phyloP scores from a whole-genome alignment of 2,329 filamentous ascomycete genomes.

The Nothopassalora personata region DNA sequence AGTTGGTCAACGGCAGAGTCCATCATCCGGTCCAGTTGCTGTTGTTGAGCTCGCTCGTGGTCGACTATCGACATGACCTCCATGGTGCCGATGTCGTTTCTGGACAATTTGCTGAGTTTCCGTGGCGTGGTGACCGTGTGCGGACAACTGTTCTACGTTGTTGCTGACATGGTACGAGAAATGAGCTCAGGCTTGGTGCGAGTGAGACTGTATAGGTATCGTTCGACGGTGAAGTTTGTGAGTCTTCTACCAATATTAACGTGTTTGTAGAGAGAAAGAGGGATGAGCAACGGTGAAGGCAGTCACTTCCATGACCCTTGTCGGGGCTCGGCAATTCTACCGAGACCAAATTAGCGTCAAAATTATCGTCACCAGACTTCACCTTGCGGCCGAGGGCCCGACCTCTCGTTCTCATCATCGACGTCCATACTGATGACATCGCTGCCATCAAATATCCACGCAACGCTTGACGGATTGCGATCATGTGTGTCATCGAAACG shows the following conservation, averaged over 20 bases:
- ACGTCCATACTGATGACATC: not conserved
- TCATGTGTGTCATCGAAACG: too few relatives aligned
- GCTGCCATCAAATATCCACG: not conserved
- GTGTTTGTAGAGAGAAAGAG: not conserved
- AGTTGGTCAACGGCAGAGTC: constrained; percentile 18
- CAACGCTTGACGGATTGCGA: too few relatives aligned
- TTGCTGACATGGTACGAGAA: not conserved
- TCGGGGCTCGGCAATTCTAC: not conserved
- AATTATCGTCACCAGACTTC: not conserved
- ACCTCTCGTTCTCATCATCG: not conserved
- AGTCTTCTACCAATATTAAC: not conserved
- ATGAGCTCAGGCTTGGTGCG: not conserved
- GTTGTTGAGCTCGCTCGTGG: constrained; percentile 10
- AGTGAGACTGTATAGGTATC: not conserved
- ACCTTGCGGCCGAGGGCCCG: not conserved
- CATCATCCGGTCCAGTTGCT: constrained; percentile 10
- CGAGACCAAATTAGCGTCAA: not conserved
- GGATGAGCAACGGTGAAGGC: not conserved
- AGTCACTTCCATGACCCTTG: not conserved
- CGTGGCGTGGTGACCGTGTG: constrained; percentile 3
- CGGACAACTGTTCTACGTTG: not conserved
- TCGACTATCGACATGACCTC: constrained; percentile 17
- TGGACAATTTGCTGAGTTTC: not conserved
- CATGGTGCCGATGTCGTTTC: constrained; percentile 1
- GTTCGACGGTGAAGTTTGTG: not conserved